Evolutionary conservation across 805 yeast species (phyloP).

Genomic region (Schizosaccharomyces japonicus): DNA sequence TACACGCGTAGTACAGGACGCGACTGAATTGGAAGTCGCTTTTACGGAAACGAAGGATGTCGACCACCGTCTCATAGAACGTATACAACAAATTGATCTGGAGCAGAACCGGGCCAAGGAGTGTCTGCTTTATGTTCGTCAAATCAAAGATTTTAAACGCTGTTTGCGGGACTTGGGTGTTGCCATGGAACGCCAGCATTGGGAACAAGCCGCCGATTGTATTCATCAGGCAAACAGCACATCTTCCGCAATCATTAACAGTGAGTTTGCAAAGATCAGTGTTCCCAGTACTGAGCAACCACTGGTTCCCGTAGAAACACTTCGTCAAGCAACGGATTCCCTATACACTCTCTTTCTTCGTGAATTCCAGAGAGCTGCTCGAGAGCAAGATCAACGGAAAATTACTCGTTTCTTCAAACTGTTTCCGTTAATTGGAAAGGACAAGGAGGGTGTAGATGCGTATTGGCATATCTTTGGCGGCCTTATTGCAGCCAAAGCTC

Average conservation of each 20-base stretch:
- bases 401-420: slow-evolving; percentile 61
- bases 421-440: slow-evolving; percentile 65
- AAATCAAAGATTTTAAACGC: slow-evolving; percentile 41
- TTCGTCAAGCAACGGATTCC: slow-evolving; percentile 34
- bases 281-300: slow-evolving; percentile 78
- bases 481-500: slow-evolving; percentile 56
- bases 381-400: slow-evolving; percentile 35
- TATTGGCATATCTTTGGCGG: slow-evolving; percentile 73
- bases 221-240: slow-evolving; percentile 25
- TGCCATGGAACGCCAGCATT: slow-evolving; percentile 44
- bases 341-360: slow-evolving; percentile 32
- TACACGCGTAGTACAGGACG: not conserved
- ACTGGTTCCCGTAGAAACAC: slow-evolving; percentile 38
- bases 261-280: slow-evolving; percentile 51
- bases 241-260: slow-evolving; percentile 30
- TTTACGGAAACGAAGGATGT: slow-evolving; percentile 36
- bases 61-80: slow-evolving; percentile 43
- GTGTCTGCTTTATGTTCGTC: slow-evolving; percentile 38
- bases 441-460: slow-evolving; percentile 45
- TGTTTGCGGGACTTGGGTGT: slow-evolving; percentile 40
- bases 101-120: slow-evolving; percentile 42
- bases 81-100: slow-evolving; percentile 42
- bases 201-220: slow-evolving; percentile 57
- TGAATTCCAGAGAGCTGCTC: slow-evolving; percentile 52
- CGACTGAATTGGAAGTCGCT: not conserved